Evolutionary conservation across 2,329 filamentous ascomycete genomes (phyloP), one percentile per base, ranked within the genome.

Genomic region (Diaporthe velutina): DNA sequence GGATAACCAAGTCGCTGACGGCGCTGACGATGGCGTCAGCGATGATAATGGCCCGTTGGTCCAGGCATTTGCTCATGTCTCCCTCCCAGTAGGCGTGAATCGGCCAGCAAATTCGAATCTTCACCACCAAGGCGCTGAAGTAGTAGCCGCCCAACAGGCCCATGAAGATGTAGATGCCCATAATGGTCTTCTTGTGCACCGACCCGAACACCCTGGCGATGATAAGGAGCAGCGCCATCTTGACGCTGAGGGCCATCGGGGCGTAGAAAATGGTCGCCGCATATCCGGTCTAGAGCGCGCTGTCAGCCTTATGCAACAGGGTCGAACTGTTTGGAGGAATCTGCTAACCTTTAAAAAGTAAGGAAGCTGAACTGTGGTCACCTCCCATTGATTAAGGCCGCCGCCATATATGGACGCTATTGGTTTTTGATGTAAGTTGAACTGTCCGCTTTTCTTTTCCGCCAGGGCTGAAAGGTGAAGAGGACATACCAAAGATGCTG

Each of bases 201-300:
- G 82, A 78, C 10, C 82, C 82, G 76, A 87, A 87, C 10, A 87
- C 84, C 22, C 85, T 81, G 9, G 81, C 81, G 73, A 86, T 85
- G 71, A 87, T 85, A 76, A 84, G 80, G 4, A 87, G 81, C 4
- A 87, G 82, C n/a, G 85, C 83, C 52, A 83, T 74, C 71, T 86
- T 86, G n/a, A 85, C 84, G 12, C 83, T 79, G 58, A 83, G 81
- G 19, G 86, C 83, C 78, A 85, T 86, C 22, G 85, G 85, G 0
- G 84, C 84, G 76, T 87, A 87, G 77, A 87, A 83, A 71, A 87
- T 82, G 28, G 85, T 85, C 7, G 83, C 84, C 13, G 84, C 83
- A 71, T 87, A 87, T 60, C 83, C 80, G 17, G 81, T 81, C 83
- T 86, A 42, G 22, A 30, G 2, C 30, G 70, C 25, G 61, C n/a